Conservation (phyloP, 106 monocot genomes). For the Phalaenopsis equestris region DNA sequence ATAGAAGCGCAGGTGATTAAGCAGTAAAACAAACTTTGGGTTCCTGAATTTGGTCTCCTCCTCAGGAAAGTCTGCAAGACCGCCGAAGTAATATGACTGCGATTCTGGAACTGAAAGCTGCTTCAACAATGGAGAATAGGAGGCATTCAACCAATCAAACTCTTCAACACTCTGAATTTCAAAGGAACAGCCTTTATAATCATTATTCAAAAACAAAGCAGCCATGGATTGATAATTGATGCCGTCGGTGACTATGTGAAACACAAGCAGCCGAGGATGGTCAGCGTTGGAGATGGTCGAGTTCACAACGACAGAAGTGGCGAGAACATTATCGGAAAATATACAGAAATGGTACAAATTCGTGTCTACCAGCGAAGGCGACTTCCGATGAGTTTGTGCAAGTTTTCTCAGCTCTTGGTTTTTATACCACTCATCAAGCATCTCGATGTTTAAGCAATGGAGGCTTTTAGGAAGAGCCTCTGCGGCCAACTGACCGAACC, state of each 20-base stretch:
- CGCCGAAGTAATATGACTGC: conserved; percentile 14
- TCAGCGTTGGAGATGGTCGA: conserved; percentile 40
- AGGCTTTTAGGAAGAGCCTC: conserved; percentile 37
- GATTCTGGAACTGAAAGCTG: conserved; percentile 17
- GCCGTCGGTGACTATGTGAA: conserved; percentile 42
- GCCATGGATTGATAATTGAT: conserved; percentile 30
- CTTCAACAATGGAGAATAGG: conserved; percentile 30
- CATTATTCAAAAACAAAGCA: conserved; percentile 33
- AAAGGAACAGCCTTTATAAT: conserved; percentile 35
- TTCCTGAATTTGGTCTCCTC: conserved; percentile 20
- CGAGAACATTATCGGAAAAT: conserved; percentile 56
- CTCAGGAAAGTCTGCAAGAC: conserved; percentile 3
- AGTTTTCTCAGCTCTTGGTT: conserved; percentile 18
- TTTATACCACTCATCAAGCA: conserved; percentile 37
- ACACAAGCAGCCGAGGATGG: conserved; percentile 48
- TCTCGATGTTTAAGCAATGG: conserved; percentile 37
- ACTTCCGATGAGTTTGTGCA: conserved; percentile 34
- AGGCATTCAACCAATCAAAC: conserved; percentile 38
- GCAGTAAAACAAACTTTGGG: conserved; percentile 24
- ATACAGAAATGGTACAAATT: conserved; percentile 53
- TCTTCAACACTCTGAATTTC: conserved; percentile 36
- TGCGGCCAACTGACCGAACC: conserved; percentile 35
- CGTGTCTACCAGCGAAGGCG: conserved; percentile 32
- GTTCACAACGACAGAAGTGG: conserved; percentile 42
- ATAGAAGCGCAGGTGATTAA: conserved; percentile 47